Conservation (phyloP, 176 grass and related monocot species). For the Triticum dicoccoides region DNA sequence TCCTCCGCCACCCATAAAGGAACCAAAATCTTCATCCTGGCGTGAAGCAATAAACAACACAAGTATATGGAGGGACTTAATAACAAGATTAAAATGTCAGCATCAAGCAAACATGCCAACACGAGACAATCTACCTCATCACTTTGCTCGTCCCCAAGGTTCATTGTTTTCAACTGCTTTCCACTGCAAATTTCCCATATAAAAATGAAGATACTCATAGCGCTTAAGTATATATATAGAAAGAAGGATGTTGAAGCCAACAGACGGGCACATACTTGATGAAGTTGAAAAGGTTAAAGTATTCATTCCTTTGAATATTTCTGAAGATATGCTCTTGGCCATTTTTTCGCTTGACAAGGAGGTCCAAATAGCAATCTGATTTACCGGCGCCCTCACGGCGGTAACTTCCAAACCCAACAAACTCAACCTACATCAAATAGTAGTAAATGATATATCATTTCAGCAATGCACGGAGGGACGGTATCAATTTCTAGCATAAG, state of each 20-base stretch:
- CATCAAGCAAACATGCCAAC: conserved; percentile 24
- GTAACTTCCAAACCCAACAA: conserved; percentile 81
- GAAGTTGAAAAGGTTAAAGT: conserved; percentile 79
- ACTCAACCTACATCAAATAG: conserved; percentile 60
- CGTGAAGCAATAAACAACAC: conserved; percentile 1
- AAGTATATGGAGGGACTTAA: background rate
- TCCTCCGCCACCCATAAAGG: conserved; percentile 78
- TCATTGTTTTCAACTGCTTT: conserved; percentile 90
- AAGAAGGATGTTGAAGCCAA: background rate
- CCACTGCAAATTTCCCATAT: conserved; percentile 47
- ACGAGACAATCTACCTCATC: conserved; percentile 65
- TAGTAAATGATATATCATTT: conserved; percentile 10
- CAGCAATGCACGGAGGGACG: background rate
- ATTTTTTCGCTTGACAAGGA: conserved; percentile 71
- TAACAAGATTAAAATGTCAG: conserved; percentile 16
- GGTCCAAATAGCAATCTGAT: conserved; percentile 77
- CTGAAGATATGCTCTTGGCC: conserved; percentile 87
- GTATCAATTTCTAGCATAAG: conserved; percentile 21
- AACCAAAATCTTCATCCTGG: conserved; percentile 95
- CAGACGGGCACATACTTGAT: conserved; percentile 52
- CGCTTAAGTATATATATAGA: background rate
- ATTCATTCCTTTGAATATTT: conserved; percentile 87
- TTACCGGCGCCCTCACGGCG: conserved; percentile 57
- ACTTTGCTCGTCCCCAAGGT: conserved; percentile 91
- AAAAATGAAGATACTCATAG: conserved; percentile 9